Conservation (phyloP, 2,329 filamentous ascomycete genomes). For the Epichloe glyceriae region DNA sequence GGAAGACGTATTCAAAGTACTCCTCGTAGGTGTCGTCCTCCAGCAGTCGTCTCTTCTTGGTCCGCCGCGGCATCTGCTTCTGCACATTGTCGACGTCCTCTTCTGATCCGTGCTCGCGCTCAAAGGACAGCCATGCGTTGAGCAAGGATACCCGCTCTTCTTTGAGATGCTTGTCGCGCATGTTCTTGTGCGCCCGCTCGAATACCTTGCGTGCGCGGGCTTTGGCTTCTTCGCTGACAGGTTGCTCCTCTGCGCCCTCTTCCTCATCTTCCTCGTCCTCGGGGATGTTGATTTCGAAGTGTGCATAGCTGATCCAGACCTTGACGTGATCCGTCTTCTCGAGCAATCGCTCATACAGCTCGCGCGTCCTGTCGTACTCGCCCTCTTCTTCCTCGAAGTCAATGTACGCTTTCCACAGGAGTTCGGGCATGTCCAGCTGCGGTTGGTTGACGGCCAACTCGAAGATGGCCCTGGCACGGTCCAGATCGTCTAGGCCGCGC, state of each 20-base stretch:
- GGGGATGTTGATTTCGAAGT: conserved; percentile 91
- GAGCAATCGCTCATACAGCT: conserved; percentile 79
- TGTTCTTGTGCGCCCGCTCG: conserved; percentile 67
- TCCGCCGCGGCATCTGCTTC: conserved; percentile 84
- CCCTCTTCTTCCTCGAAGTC: conserved; percentile 96
- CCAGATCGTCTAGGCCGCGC: conserved; percentile 77
- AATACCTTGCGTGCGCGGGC: conserved; percentile 71
- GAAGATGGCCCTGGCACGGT: conserved; percentile 80
- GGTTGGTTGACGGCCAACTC: conserved; percentile 77
- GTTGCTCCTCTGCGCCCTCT: conserved; percentile 48
- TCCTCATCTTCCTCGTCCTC: conserved; percentile 49
- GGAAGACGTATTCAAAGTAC: conserved; percentile 95
- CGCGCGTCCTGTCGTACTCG: conserved; percentile 72
- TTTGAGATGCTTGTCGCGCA: conserved; percentile 84
- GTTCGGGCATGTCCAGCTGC: conserved; percentile 88
- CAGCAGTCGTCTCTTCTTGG: conserved; percentile 83
- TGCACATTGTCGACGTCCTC: conserved; percentile 73
- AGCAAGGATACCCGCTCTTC: conserved; percentile 88
- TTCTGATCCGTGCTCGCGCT: conserved; percentile 65
- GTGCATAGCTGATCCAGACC: conserved; percentile 98
- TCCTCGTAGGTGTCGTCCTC: conserved; percentile 90
- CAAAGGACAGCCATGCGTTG: conserved; percentile 86
- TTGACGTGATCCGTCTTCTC: conserved; percentile 97
- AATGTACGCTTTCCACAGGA: conserved; percentile 96
- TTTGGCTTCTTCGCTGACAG: conserved; percentile 73